phyloP scores from a whole-genome alignment of 441 rosid genomes.

The Jatropha multifida region DNA sequence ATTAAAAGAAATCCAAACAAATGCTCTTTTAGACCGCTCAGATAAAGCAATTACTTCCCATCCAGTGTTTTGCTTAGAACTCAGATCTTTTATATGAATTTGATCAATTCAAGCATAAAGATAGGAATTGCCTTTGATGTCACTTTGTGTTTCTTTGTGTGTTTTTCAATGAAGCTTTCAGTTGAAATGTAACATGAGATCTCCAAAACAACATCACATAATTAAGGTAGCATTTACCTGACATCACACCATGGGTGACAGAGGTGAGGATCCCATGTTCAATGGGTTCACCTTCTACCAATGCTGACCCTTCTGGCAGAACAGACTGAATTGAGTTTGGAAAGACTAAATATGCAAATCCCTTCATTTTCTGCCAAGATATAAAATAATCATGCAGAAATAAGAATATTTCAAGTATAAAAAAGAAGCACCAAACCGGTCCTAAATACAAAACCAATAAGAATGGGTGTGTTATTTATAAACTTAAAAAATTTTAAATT shows the following conservation, averaged over 20 bases:
- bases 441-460: not conserved
- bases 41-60: not conserved
- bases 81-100: not conserved
- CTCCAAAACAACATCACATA: not conserved
- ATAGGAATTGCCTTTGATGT: not conserved
- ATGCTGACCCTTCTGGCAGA: constrained; percentile 48
- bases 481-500: not conserved
- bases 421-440: constrained; percentile 10
- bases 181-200: not conserved
- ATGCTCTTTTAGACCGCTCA: not conserved
- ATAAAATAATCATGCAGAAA: constrained; percentile 16
- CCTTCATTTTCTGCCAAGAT: constrained; percentile 69
- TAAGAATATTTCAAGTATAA: not conserved
- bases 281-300: constrained; percentile 48
- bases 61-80: not conserved
- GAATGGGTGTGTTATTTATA: not conserved
- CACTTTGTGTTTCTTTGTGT: not conserved
- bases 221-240: constrained; percentile 39
- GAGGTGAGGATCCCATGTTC: constrained; percentile 86
- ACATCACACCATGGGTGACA: constrained; percentile 67
- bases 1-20: too few species aligned
- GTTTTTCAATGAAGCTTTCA: not conserved
- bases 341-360: constrained; percentile 76
- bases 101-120: not conserved
- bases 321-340: constrained; percentile 67